phyloP scores from a whole-genome alignment of 2,329 filamentous ascomycete genomes.

The Exophiala lecanii-corni region DNA sequence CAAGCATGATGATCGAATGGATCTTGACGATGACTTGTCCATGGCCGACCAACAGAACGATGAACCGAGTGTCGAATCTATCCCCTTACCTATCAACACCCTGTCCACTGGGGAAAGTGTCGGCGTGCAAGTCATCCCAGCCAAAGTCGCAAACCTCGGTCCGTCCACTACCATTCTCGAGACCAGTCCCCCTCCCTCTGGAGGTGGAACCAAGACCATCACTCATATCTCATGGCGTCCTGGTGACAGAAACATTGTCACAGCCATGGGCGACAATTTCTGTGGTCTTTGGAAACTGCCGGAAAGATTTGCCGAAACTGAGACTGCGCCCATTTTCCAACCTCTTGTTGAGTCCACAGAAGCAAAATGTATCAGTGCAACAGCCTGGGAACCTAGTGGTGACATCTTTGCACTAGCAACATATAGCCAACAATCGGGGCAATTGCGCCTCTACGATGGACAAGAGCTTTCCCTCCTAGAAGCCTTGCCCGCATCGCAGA shows the following conservation, averaged over 20 bases:
- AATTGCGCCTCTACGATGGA: slow-evolving; percentile 42
- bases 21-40: slow-evolving; percentile 33
- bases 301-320: slow-evolving; percentile 3
- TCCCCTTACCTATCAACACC: slow-evolving; percentile 34
- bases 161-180: slow-evolving; percentile 40
- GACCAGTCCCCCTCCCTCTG: slow-evolving; percentile 29
- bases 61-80: slow-evolving; percentile 22
- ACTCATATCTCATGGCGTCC: slow-evolving; percentile 42
- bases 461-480: slow-evolving; percentile 40
- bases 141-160: slow-evolving; percentile 45
- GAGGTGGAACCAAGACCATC: slow-evolving; percentile 34
- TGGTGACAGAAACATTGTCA: slow-evolving; percentile 38
- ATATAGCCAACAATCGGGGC: slow-evolving; percentile 39
- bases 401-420: slow-evolving; percentile 44
- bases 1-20: slow-evolving; percentile 30
- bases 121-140: slow-evolving; percentile 44
- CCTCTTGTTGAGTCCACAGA: slow-evolving; percentile 15
- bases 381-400: slow-evolving; percentile 44
- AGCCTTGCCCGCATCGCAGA: slow-evolving; percentile 41
- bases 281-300: slow-evolving; percentile 42
- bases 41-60: slow-evolving; percentile 35
- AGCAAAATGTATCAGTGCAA: slow-evolving; percentile 37
- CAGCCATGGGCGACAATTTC: slow-evolving; percentile 40
- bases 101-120: slow-evolving; percentile 42
- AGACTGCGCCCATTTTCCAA: slow-evolving; percentile 12